Base-by-base conservation (phyloP, 129 eudicot species). In the Solidago caesia region DNA sequence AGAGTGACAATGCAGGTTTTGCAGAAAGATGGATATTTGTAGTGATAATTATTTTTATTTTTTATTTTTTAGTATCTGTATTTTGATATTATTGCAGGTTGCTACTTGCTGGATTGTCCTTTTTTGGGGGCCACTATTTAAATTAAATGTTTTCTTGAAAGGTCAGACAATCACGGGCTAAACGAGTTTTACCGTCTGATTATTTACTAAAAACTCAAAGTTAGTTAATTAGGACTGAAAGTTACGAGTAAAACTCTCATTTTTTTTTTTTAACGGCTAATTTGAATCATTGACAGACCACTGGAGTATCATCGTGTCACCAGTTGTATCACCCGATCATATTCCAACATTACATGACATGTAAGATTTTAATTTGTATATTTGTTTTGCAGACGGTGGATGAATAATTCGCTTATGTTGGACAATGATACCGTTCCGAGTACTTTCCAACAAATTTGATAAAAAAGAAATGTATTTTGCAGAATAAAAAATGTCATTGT, bases 21-120 rank as follows among this genome's bases (percentile, higher is more conserved):
- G 77, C 11, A 25, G 11, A 75, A 75, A 12, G 64, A 51, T 75
- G 71, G 64, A 64, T 75, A 75, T 75, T 65, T 75, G 73, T 75
- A 75, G 72, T 5, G 33, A 29, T 75, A 14, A 5, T 12, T 16
- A 51, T 11, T 46, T 53, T 55, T 8, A n/a, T 2, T 70, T 0
- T 58, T 25, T 5, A 7, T 26, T 4, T 6, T 2, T 60, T 11
- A 33, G 39, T 33, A 33, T 6, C 6, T 73, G 1, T 29, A 60
- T 60, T 43, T 73, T 26, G 7, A 44, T 26, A 25, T 7, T 43
- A n/a, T 57, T 10, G 29, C 41, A 8, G 75, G 75, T 71, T 46
- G 75, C 75, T 41, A 64, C 3, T 52, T 70, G 64, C 64, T 70
- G 75, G 48, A 53, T 53, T 8, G 33, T 43, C 51, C 15, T 7